Conservation (phyloP, 2,329 filamentous ascomycete species). For the Zasmidium angulare region DNA sequence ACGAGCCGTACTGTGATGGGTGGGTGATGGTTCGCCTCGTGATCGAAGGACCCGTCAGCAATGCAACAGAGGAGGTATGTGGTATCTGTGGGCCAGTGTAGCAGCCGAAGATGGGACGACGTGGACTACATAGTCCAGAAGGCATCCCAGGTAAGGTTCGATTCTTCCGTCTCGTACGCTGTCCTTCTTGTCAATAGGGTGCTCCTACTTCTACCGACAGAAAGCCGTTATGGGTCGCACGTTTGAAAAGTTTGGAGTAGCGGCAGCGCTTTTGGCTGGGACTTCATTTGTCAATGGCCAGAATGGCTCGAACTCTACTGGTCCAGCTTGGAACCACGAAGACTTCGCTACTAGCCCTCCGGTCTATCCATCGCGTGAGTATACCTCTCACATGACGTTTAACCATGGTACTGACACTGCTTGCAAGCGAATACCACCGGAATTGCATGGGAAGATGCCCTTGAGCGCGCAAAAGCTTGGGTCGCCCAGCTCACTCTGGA, state of each 20-base stretch:
- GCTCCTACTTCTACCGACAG: neutral
- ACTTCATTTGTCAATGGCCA: slow-evolving; percentile 19
- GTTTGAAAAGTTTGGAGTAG: slow-evolving; percentile 14
- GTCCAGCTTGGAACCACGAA: slow-evolving; percentile 23
- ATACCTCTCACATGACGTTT: neutral
- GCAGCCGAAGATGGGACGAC: neutral
- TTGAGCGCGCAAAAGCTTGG: slow-evolving; percentile 41
- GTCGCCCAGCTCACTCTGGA: slow-evolving; percentile 40
- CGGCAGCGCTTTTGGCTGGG: slow-evolving; percentile 14
- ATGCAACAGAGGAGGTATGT: neutral
- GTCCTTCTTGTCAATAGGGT: neutral
- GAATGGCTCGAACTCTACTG: slow-evolving; percentile 3
- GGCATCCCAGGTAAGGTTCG: neutral
- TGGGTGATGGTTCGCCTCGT: neutral
- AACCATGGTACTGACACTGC: neutral
- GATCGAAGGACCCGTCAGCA: neutral
- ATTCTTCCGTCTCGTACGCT: neutral
- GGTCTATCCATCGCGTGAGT: slow-evolving; percentile 21
- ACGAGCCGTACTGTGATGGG: neutral
- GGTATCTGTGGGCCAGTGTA: neutral
- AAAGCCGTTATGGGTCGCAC: slow-evolving; percentile 10
- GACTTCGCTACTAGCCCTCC: slow-evolving; percentile 22
- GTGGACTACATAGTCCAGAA: neutral
- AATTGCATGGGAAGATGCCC: slow-evolving; percentile 39
- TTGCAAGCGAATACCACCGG: slow-evolving; percentile 22